Percentiles rank a stretch among this genome's conserved stretches.
Conservation (phyloP, 192 early-diverging fungal species). For the Coemansia sp. region DNA sequence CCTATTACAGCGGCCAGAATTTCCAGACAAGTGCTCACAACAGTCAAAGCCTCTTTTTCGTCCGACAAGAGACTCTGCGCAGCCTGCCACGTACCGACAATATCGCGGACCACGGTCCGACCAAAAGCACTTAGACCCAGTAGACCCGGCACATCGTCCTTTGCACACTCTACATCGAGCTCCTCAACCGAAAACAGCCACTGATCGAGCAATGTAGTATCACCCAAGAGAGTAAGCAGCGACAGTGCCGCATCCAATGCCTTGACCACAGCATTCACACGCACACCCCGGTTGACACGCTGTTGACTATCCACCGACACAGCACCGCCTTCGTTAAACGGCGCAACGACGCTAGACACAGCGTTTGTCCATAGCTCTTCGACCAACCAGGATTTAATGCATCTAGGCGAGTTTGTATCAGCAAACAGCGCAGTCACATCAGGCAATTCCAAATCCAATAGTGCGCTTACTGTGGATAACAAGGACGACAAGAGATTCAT, state of each 20-base stretch:
- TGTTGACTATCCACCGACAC: slow-evolving; percentile 8
- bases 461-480: slow-evolving; percentile 2
- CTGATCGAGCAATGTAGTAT: slow-evolving; percentile 6
- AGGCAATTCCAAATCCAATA: neutral
- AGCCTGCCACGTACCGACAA: slow-evolving; percentile 4
- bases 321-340: neutral
- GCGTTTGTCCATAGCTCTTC: slow-evolving; percentile 20
- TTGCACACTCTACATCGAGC: neutral
- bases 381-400: slow-evolving; percentile 13
- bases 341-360: neutral
- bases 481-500: slow-evolving; percentile 8
- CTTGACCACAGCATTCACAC: slow-evolving; percentile 3
- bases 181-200: slow-evolving; percentile 7
- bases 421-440: neutral
- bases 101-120: slow-evolving; percentile 19
- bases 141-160: neutral
- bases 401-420: neutral
- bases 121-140: slow-evolving; percentile 14
- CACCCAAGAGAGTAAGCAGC: slow-evolving; percentile 2
- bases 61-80: neutral
- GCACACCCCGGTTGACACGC: neutral
- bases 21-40: neutral
- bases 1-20: slow-evolving; percentile 2
- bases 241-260: slow-evolving; percentile 5
- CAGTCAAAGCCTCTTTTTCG: neutral